Percentiles rank a stretch among this genome's conserved stretches.
Conservation (phyloP, 192 early-diverging fungal species). For the Coemansia interrupta region DNA sequence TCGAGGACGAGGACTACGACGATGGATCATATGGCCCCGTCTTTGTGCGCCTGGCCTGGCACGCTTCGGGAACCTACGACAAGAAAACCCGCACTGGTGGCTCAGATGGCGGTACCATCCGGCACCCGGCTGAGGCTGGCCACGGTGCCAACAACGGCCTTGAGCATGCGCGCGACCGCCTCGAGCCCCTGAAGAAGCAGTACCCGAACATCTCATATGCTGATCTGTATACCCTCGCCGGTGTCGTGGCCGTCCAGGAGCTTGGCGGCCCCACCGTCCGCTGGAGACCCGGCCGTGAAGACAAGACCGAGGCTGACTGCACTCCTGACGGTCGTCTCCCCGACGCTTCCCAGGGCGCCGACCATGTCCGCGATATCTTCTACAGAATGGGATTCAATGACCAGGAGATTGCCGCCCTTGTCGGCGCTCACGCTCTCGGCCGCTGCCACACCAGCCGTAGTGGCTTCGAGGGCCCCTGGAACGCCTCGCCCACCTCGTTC, state of each 20-base stretch:
- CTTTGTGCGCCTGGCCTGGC: constrained; percentile 82
- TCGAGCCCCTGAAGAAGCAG: constrained; percentile 74
- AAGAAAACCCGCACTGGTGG: constrained; percentile 66
- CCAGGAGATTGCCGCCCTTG: constrained; percentile 78
- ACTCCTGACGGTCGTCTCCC: constrained; percentile 77
- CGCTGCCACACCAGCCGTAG: constrained; percentile 72
- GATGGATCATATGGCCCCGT: constrained; percentile 78
- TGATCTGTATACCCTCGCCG: constrained; percentile 79
- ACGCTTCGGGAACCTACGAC: constrained; percentile 77
- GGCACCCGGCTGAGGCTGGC: constrained; percentile 60
- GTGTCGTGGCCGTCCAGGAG: constrained; percentile 73
- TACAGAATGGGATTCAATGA: constrained; percentile 79
- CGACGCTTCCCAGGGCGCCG: constrained; percentile 62
- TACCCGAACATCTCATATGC: constrained; percentile 80
- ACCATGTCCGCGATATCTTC: constrained; percentile 74
- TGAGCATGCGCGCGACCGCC: constrained; percentile 63
- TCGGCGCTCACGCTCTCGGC: constrained; percentile 74
- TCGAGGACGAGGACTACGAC: constrained; percentile 74
- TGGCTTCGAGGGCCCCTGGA: constrained; percentile 89
- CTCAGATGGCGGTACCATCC: constrained; percentile 73
- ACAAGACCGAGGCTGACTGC: constrained; percentile 45
- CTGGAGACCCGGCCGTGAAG: constrained; percentile 69
- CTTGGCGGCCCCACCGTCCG: constrained; percentile 71
- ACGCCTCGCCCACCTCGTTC: constrained; percentile 79
- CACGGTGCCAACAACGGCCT: constrained; percentile 78